Conservation (phyloP, 2,329 filamentous ascomycete species). For the Monilinia vaccinii-corymbosi region DNA sequence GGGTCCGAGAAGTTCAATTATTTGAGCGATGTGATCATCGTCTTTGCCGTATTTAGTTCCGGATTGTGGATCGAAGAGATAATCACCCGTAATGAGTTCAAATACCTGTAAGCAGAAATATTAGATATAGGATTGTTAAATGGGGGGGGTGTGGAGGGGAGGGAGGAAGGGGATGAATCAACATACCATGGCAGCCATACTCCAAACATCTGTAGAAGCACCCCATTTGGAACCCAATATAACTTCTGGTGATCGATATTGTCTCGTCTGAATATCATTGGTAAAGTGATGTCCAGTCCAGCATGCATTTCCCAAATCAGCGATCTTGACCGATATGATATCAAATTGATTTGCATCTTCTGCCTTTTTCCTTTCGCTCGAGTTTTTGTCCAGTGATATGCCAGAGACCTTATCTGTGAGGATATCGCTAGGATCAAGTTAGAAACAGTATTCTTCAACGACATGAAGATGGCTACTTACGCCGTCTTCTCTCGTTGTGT, state of each 20-base stretch:
- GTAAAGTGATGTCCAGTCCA: conserved; percentile 99
- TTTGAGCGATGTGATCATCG: conserved; percentile 97
- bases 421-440: conserved; percentile 55
- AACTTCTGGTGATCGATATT: conserved; percentile 95
- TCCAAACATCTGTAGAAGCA: conserved; percentile 98
- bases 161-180: too few relatives aligned
- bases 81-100: conserved; percentile 95
- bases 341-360: conserved; percentile 38
- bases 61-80: conserved; percentile 95
- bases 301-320: conserved; percentile 94
- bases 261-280: conserved; percentile 96
- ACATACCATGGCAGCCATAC: conserved; percentile 96
- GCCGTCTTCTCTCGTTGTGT: conserved; percentile 87
- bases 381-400: conserved; percentile 77
- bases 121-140: background rate
- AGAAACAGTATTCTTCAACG: conserved; percentile 8
- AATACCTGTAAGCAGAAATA: conserved; percentile 58
- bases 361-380: conserved; percentile 54
- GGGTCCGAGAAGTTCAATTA: conserved; percentile 89
- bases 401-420: conserved; percentile 89
- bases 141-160: too few relatives aligned
- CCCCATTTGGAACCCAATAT: conserved; percentile 97
- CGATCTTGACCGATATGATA: conserved; percentile 94
- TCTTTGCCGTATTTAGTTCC: conserved; percentile 99
- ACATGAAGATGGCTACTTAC: conserved; percentile 45